Evolutionary conservation across 768 basidiomycete genomes (phyloP).

Genomic region (Agaricus blazei): DNA sequence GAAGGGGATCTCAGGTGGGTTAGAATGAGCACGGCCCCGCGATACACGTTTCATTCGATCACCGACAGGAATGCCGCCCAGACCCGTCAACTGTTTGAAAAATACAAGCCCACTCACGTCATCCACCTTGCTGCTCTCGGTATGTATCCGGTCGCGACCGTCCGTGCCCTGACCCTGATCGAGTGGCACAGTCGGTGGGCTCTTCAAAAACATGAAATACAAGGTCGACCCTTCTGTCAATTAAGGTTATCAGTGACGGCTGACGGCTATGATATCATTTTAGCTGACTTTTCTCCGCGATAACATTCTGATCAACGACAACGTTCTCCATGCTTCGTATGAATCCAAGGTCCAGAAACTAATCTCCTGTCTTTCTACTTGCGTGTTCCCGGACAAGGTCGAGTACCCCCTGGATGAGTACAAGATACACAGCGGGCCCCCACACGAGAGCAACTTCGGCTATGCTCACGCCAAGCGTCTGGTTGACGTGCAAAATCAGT

Average conservation of each 20-base stretch:
- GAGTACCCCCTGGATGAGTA: constrained; percentile 89
- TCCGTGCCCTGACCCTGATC: neutral
- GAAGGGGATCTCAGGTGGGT: constrained; percentile 82
- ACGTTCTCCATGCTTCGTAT: constrained; percentile 76
- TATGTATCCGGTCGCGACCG: constrained; percentile 27
- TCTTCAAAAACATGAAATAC: constrained; percentile 95
- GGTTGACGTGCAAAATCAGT: constrained; percentile 96
- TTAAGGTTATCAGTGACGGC: neutral
- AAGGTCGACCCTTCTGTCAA: constrained; percentile 45
- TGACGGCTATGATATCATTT: neutral
- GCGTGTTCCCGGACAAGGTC: constrained; percentile 96
- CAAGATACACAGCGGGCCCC: constrained; percentile 89
- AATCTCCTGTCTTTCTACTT: constrained; percentile 94
- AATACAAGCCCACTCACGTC: constrained; percentile 92
- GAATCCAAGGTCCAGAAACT: constrained; percentile 65
- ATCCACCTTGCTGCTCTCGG: constrained; percentile 94
- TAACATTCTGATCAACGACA: constrained; percentile 94
- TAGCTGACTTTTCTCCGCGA: constrained; percentile 91
- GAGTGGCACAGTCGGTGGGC: constrained; percentile 68
- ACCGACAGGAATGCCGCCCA: constrained; percentile 57
- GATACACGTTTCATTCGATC: neutral
- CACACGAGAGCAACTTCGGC: constrained; percentile 93
- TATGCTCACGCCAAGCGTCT: constrained; percentile 95
- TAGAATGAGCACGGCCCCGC: neutral
- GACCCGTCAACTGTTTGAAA: constrained; percentile 74